Evolutionary conservation across 2,329 filamentous ascomycete genomes (phyloP).

Genomic region (Trichoderma aggressivum): DNA sequence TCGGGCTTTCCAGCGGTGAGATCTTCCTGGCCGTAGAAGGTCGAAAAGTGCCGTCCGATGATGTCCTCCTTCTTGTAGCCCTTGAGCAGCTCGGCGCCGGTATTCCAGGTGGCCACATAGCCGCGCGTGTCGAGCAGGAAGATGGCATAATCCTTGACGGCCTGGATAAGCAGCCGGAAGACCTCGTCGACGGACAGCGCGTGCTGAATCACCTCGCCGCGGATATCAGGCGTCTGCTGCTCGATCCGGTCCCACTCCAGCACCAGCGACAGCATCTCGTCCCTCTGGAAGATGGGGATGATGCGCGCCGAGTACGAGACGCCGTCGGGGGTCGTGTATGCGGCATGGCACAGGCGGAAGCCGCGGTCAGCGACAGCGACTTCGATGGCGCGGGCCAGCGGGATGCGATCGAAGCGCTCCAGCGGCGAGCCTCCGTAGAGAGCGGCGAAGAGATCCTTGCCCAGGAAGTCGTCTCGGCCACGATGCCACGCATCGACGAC

Average conservation of each 20-base stretch:
- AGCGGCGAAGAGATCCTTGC: constrained; percentile 28
- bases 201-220: constrained; percentile 25
- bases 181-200: constrained; percentile 47
- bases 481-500: constrained; percentile 30
- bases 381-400: constrained; percentile 29
- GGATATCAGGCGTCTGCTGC: neutral
- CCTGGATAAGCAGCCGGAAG: constrained; percentile 60
- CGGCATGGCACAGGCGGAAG: constrained; percentile 25
- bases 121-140: constrained; percentile 57
- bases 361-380: constrained; percentile 28
- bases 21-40: constrained; percentile 54
- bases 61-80: constrained; percentile 54
- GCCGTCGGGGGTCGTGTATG: constrained; percentile 15
- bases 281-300: constrained; percentile 30
- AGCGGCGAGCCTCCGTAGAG: constrained; percentile 29
- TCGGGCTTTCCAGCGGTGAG: constrained; percentile 46
- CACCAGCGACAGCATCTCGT: constrained; percentile 30
- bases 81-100: constrained; percentile 53
- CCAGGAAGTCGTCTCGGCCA: constrained; percentile 27
- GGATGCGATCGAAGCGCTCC: constrained; percentile 27
- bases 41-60: constrained; percentile 55
- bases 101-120: constrained; percentile 57
- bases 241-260: constrained; percentile 32
- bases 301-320: constrained; percentile 32
- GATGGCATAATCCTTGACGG: constrained; percentile 60